phyloP scores from a whole-genome alignment of 116 monocot genomes.

The Posidonia oceanica region DNA sequence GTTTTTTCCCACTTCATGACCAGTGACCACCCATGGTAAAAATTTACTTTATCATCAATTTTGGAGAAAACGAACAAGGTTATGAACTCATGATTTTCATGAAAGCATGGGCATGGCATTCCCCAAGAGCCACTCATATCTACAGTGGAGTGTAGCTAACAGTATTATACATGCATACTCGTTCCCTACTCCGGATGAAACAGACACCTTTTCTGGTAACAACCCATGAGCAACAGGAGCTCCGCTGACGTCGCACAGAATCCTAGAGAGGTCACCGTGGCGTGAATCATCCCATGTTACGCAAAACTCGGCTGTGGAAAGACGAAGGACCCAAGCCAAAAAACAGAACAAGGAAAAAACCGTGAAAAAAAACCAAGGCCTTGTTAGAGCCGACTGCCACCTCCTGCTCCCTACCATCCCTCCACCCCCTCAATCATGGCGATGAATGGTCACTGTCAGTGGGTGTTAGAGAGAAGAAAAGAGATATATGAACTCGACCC shows the following conservation, averaged over 20 bases:
- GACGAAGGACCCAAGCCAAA: not conserved
- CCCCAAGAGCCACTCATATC: too few species aligned
- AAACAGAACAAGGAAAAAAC: not conserved
- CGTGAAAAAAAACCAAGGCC: not conserved
- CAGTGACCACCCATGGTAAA: too few species aligned
- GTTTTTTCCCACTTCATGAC: too few species aligned
- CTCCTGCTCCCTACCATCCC: slow-evolving; percentile 2
- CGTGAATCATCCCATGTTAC: not conserved
- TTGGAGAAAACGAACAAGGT: too few species aligned
- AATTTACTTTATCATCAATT: too few species aligned
- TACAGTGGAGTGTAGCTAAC: not conserved
- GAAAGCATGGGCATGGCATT: too few species aligned
- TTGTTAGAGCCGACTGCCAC: not conserved
- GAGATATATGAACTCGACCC: too few species aligned
- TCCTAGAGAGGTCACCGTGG: not conserved
- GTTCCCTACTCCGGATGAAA: not conserved
- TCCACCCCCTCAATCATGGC: slow-evolving; percentile 6
- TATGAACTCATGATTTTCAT: too few species aligned
- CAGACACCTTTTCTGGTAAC: not conserved
- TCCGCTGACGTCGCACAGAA: slow-evolving; percentile 6
- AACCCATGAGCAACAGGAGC: not conserved
- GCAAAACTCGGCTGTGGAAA: not conserved
- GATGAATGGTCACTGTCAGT: not conserved
- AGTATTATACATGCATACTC: not conserved
- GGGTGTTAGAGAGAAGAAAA: not conserved